Percentiles rank a stretch among this genome's conserved stretches.
Evolutionary conservation across 352 stramenopile species (phyloP).

Genomic region (Phytopythium montanum): DNA sequence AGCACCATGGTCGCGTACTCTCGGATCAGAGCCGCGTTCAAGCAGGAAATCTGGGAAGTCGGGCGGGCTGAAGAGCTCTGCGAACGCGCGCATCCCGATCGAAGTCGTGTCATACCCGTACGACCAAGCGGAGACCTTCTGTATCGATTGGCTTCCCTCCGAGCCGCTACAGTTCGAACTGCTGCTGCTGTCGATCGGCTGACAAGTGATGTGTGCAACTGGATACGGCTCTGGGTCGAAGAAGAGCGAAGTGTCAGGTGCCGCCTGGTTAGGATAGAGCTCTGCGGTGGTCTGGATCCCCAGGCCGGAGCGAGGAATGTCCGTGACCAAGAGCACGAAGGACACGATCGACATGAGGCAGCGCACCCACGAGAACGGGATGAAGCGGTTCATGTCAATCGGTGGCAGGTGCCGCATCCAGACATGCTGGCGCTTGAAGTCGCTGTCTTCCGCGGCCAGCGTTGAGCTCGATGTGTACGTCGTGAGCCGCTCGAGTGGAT

Average conservation of each 20-base stretch:
- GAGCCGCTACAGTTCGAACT: conserved; percentile 5
- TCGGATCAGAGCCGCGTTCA: conserved; percentile 3
- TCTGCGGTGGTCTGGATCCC: conserved; percentile 7
- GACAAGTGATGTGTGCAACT: conserved; percentile 17
- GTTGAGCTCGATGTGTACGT: background rate
- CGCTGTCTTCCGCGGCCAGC: background rate
- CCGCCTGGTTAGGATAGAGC: conserved; percentile 11
- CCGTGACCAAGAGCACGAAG: conserved; percentile 11
- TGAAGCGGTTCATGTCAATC: conserved; percentile 4
- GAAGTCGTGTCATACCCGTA: conserved; percentile 28
- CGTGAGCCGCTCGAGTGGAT: background rate
- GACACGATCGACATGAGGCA: conserved; percentile 9
- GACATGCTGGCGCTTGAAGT: background rate
- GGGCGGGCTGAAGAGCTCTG: conserved; percentile 7
- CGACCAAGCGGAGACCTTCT: conserved; percentile 10
- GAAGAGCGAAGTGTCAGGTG: conserved; percentile 13
- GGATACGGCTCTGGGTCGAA: conserved; percentile 38
- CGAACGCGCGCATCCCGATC: conserved; percentile 16
- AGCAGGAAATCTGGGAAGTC: conserved; percentile 9
- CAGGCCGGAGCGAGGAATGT: conserved; percentile 36
- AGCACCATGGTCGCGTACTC: conserved; percentile 11
- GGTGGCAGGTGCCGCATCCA: background rate
- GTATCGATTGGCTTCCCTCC: background rate
- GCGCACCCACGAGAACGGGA: conserved; percentile 3
- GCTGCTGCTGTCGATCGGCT: background rate